These are phyloP conservation scores for Lipomyces mesembrius DNA, from an alignment of 805 yeast species.

Conservation along the genomic window DNA sequence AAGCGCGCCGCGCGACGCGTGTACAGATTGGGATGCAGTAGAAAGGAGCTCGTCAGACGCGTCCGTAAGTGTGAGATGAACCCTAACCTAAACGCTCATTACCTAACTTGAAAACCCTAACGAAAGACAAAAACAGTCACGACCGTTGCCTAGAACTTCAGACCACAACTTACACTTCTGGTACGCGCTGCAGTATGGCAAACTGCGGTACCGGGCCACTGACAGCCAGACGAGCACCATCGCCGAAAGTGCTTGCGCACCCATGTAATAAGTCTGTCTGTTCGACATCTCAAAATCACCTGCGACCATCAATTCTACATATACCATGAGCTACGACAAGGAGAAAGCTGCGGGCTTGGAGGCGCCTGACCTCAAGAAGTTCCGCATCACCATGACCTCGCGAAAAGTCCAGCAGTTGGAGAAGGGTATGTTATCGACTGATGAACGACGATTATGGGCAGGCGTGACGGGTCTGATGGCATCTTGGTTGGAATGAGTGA, in stretches of 20 bases:
- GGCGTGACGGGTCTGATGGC: neutral
- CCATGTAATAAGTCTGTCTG: neutral
- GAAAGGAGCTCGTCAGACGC: no score
- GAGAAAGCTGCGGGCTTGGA: slow-evolving; percentile 38
- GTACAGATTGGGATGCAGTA: neutral
- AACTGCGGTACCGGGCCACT: neutral
- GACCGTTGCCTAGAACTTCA: neutral
- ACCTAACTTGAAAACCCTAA: neutral
- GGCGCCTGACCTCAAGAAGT: slow-evolving; percentile 68
- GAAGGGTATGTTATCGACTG: slow-evolving; percentile 49
- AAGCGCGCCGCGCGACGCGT: neutral
- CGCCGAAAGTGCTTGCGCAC: neutral
- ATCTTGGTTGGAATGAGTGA: neutral
- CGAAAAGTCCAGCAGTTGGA: slow-evolving; percentile 98
- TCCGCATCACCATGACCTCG: slow-evolving; percentile 98
- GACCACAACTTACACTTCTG: neutral
- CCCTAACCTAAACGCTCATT: neutral
- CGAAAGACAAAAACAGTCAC: neutral
- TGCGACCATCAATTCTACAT: neutral
- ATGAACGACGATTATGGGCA: no score
- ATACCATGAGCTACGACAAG: slow-evolving; percentile 50
- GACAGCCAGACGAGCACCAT: neutral
- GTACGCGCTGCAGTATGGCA: neutral
- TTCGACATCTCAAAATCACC: neutral
- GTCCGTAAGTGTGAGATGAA: neutral